A percentile compares a stretch with the other conserved stretches of the same genome.
These are phyloP conservation scores for Vicia sativa DNA, from an alignment of 306 rosid species.

Conservation along the genomic window DNA sequence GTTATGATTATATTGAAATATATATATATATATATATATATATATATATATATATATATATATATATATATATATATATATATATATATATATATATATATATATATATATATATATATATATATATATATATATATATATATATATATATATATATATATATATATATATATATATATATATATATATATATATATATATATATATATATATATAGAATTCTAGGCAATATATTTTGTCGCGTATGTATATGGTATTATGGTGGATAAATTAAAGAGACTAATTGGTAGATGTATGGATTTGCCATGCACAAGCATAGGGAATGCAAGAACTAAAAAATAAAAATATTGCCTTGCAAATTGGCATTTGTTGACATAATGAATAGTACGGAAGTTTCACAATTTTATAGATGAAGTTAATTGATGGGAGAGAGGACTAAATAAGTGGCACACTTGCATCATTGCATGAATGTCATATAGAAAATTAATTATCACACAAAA, in stretches of 20 bases:
- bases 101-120: too few relatives aligned
- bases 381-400: conserved; percentile 8
- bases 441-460: conserved; percentile 39
- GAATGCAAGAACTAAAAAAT: conserved; percentile 30
- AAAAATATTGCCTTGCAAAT: neutral
- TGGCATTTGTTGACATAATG: conserved; percentile 27
- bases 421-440: conserved; percentile 3
- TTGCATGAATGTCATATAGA: conserved; percentile 28
- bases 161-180: too few relatives aligned
- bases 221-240: too few relatives aligned
- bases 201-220: conserved; percentile 22
- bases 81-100: too few relatives aligned
- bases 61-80: too few relatives aligned
- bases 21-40: too few relatives aligned
- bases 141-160: too few relatives aligned
- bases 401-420: conserved; percentile 2
- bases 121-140: too few relatives aligned
- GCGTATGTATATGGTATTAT: too few relatives aligned
- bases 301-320: conserved; percentile 48
- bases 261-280: too few relatives aligned
- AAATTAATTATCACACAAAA: conserved; percentile 43
- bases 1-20: conserved; percentile 1
- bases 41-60: too few relatives aligned
- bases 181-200: neutral
- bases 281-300: too few relatives aligned